Base-by-base conservation (phyloP, 2,329 filamentous ascomycete genomes). In the Cryphonectria carpinicola region DNA sequence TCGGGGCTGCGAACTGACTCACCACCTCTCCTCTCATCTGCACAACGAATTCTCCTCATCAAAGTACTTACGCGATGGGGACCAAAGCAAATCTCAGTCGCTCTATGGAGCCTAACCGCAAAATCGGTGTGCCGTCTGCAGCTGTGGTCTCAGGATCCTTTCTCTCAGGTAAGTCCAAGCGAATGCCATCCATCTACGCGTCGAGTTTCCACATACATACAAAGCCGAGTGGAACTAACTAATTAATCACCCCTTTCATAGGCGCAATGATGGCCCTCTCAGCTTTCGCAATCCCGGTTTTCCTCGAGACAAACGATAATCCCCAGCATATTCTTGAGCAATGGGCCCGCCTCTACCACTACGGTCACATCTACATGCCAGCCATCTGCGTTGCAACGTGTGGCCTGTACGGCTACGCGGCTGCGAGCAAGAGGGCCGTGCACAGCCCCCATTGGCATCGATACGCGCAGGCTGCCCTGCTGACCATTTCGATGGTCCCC, bases 321-420 rank as follows among this genome's bases (percentile, higher is more conserved):
- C 61, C 77, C 0, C 54, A 69, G 11, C 77, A 79, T 8, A 66
- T 80, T 19, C 71, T 78, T 60, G 72, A 54, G 13, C 77, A 80
- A 69, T 81, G 78, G 79, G 76, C 74, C 1, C 74, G 77, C 3
- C 72, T 79, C 46, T 82, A 81, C 68, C 74, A 78, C 74, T 79
- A 79, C 65, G 79, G 78, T 2, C 78, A 79, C 66, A 71, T 71
- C 7, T 66, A 72, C 19, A 72, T 80, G 66, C 80, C 80, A 3
- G 69, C 75, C n/a, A 46, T 80, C 41, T 74, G 74, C 5, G 73
- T 81, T 39, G 73, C 58, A 3, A 78, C 77, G 4, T 73, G 71
- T 35, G 35, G 69, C 4, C 72, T 80, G 2, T 77, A 79, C 67
- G 68, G n/a, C 3, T 77, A 75, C 70, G 67, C 73, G n/a, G 73